These are phyloP conservation scores for Allium sativum DNA, from an alignment of 106 monocot species.

Conservation along the genomic window DNA sequence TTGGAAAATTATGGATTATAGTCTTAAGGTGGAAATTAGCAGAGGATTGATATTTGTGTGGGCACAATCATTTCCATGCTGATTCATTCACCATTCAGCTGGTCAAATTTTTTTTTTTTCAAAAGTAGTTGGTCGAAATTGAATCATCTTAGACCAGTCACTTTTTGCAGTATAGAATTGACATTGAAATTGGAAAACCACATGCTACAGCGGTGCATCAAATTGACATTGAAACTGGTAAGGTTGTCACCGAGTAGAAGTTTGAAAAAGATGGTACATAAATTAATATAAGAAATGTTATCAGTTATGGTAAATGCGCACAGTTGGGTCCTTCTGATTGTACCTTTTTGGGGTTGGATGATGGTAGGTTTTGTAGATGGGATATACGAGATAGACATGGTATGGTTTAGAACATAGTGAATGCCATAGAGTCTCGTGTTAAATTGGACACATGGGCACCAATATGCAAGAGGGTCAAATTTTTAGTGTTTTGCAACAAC, in stretches of 20 bases:
- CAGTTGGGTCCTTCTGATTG: conserved; percentile 75
- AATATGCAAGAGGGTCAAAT: conserved; percentile 79
- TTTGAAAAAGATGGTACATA: conserved; percentile 78
- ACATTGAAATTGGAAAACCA: too few species aligned
- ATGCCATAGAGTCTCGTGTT: conserved; percentile 32
- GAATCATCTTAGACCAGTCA: too few species aligned
- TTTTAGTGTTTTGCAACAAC: conserved; percentile 88
- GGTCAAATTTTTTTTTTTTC: too few species aligned
- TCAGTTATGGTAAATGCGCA: conserved; percentile 70
- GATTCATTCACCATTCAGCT: too few species aligned
- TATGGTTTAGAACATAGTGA: conserved; percentile 53
- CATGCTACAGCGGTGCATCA: conserved; percentile 58
- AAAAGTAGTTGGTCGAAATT: too few species aligned
- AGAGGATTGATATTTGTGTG: too few species aligned
- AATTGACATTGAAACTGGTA: conserved; percentile 79
- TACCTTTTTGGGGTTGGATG: conserved; percentile 82
- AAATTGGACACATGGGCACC: conserved; percentile 82
- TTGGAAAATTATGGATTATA: too few species aligned
- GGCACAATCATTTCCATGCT: too few species aligned
- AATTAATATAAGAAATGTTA: conserved; percentile 70
- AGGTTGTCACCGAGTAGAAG: conserved; percentile 73
- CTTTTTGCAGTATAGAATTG: too few species aligned
- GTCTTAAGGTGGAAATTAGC: too few species aligned
- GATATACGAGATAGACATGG: conserved; percentile 75
- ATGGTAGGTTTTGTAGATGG: conserved; percentile 73